Evolutionary conservation across 2,329 filamentous ascomycete genomes (phyloP).

Genomic region (Scedosporium aurantiacum): DNA sequence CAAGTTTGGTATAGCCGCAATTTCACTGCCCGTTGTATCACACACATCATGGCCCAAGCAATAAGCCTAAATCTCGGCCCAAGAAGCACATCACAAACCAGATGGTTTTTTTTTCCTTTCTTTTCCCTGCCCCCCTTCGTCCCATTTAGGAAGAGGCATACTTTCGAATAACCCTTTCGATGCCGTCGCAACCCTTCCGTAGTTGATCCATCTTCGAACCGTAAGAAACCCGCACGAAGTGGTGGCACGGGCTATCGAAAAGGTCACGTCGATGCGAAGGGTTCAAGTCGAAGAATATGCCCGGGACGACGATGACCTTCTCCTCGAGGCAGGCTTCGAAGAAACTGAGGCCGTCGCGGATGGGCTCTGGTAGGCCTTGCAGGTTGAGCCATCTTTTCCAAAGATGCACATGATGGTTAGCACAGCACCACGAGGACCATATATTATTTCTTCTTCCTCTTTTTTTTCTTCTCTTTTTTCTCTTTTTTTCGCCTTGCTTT

Average conservation of each 20-base stretch:
- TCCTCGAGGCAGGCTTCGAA: slow-evolving; percentile 88
- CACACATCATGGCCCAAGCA: background rate
- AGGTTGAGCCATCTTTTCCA: slow-evolving; percentile 46
- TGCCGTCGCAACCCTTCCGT: slow-evolving; percentile 70
- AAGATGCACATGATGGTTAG: background rate
- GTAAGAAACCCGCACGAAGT: slow-evolving; percentile 78
- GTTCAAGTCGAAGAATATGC: slow-evolving; percentile 97
- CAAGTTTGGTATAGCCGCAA: too few species aligned
- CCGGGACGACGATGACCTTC: slow-evolving; percentile 92
- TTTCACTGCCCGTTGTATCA: too few species aligned
- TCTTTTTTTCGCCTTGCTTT: background rate
- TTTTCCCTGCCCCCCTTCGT: slow-evolving; percentile 13
- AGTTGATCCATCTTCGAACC: slow-evolving; percentile 72
- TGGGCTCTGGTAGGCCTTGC: slow-evolving; percentile 61
- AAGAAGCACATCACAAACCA: background rate
- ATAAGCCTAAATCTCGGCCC: too few species aligned
- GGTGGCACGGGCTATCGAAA: slow-evolving; percentile 90
- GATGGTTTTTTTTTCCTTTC: background rate
- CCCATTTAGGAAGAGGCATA: slow-evolving; percentile 27
- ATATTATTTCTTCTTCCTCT: background rate
- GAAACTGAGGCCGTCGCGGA: slow-evolving; percentile 91
- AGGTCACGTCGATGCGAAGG: slow-evolving; percentile 79
- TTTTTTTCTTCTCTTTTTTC: background rate
- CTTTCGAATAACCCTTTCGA: slow-evolving; percentile 71
- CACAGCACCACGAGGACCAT: background rate